A percentile compares a stretch with the other conserved stretches of the same genome.
Evolutionary conservation across 768 basidiomycete genomes (phyloP).

Genomic region (Gyrodon lividus): DNA sequence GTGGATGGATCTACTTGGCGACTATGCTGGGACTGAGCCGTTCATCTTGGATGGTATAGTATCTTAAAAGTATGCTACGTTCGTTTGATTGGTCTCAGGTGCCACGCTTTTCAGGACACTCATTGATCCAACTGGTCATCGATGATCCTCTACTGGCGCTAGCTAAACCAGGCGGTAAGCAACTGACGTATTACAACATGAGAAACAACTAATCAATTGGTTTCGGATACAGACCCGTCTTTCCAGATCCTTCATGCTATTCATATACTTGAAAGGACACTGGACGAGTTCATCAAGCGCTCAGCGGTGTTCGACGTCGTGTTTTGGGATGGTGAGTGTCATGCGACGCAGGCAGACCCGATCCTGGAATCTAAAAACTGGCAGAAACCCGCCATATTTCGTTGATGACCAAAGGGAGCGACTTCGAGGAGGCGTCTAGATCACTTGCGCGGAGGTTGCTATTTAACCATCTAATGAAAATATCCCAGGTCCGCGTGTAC

Average conservation of each 20-base stretch:
- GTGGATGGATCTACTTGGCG: conserved; percentile 72
- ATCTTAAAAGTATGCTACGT: not conserved
- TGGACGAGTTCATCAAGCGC: conserved; percentile 49
- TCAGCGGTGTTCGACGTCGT: conserved; percentile 59
- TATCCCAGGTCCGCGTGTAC: conserved; percentile 42
- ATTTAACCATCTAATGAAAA: conserved; percentile 45
- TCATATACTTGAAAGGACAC: conserved; percentile 49
- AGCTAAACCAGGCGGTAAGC: conserved; percentile 45
- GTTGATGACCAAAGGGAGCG: conserved; percentile 35
- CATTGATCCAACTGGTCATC: conserved; percentile 56
- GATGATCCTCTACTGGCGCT: conserved; percentile 62
- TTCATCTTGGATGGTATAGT: conserved; percentile 71
- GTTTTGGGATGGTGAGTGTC: conserved; percentile 53
- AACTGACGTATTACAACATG: not conserved
- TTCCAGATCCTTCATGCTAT: conserved; percentile 67
- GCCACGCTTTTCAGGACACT: conserved; percentile 48
- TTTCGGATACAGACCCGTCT: conserved; percentile 39
- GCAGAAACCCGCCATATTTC: conserved; percentile 47
- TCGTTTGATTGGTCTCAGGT: conserved; percentile 4
- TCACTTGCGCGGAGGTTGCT: conserved; percentile 52
- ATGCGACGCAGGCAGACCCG: not conserved
- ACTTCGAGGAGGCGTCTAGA: conserved; percentile 44
- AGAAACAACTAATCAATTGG: not conserved
- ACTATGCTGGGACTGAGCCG: conserved; percentile 65
- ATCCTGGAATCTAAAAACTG: not conserved